These are phyloP conservation scores for Geranium rotundifolium DNA, from an alignment of 345 rosid species.

Conservation along the genomic window DNA sequence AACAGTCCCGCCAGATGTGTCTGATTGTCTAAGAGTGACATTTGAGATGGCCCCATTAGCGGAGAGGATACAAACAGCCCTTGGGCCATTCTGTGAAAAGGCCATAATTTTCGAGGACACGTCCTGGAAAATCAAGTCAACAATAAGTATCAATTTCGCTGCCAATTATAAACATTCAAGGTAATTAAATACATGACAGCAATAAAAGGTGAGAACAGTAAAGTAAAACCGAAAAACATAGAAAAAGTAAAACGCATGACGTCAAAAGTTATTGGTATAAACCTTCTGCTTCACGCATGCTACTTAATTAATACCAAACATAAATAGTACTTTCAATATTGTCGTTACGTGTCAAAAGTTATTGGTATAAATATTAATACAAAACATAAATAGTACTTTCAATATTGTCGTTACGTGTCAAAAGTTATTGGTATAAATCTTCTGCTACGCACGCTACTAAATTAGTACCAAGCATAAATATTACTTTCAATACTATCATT, in stretches of 20 bases:
- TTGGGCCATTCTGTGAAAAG: constrained; percentile 54
- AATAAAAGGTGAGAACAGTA: background rate
- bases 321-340: no score
- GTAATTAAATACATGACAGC: background rate
- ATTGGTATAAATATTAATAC: no score
- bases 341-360: background rate
- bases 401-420: background rate
- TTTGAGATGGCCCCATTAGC: constrained; percentile 72
- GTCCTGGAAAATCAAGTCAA: constrained; percentile 31
- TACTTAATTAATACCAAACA: no score
- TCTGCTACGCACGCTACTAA: no score
- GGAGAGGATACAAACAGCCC: constrained; percentile 56
- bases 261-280: background rate
- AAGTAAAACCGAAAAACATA: background rate
- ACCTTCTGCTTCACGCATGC: background rate
- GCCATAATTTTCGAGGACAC: constrained; percentile 54
- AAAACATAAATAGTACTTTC: no score
- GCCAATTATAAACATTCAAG: background rate
- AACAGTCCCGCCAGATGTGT: constrained; percentile 68
- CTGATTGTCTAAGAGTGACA: constrained; percentile 60
- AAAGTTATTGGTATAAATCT: background rate
- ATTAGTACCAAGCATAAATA: no score
- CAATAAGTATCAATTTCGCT: background rate
- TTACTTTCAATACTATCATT: background rate
- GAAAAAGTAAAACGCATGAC: background rate